These are phyloP conservation scores for Cercospora nicotianae DNA, from an alignment of 2,329 filamentous ascomycete species.

Conservation along the genomic window DNA sequence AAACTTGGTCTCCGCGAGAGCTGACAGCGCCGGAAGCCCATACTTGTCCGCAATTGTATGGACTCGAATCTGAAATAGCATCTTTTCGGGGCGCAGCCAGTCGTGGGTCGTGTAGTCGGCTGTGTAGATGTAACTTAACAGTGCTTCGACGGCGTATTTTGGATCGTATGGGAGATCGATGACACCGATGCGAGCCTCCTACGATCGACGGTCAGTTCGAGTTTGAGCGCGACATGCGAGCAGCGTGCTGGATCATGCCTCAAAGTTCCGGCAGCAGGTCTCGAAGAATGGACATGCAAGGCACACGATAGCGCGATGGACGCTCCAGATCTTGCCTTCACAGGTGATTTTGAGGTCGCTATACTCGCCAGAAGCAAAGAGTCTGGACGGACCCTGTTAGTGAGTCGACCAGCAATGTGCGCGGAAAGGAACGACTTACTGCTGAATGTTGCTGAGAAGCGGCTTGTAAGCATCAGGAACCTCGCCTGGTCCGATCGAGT, in stretches of 20 bases:
- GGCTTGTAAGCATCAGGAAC: background rate
- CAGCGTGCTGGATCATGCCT: background rate
- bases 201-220: background rate
- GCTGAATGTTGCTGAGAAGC: background rate
- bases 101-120: background rate
- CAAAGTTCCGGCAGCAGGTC: background rate
- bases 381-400: background rate
- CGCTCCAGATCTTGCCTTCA: conserved; percentile 20
- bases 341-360: conserved; percentile 29
- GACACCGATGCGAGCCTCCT: background rate
- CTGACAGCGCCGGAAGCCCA: conserved; percentile 3
- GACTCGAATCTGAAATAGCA: background rate
- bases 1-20: conserved; percentile 14
- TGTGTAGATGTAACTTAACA: conserved; percentile 23
- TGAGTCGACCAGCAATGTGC: background rate
- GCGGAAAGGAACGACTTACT: background rate
- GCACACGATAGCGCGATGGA: conserved; percentile 32
- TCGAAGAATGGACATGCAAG: conserved; percentile 22
- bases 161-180: background rate
- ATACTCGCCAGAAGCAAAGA: background rate
- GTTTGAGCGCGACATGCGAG: too few relatives aligned
- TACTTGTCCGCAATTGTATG: conserved; percentile 13
- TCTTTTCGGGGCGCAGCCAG: too few relatives aligned
- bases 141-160: conserved; percentile 13
- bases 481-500: background rate